These are phyloP conservation scores for Pinus taeda DNA, from an alignment of 75 land plant species.

Conservation along the genomic window DNA sequence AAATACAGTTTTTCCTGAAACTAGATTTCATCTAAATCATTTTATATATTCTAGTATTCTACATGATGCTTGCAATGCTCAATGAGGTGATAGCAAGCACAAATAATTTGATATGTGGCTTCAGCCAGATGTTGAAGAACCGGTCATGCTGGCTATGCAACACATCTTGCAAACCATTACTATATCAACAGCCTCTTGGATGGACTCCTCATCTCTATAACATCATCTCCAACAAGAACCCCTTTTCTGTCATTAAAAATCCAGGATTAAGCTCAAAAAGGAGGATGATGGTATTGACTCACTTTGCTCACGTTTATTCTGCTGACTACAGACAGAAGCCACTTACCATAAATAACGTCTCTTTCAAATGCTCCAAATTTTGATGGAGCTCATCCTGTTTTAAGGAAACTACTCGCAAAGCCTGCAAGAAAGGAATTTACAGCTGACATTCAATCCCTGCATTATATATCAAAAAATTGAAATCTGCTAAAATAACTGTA, in stretches of 20 bases:
- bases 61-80: constrained; percentile 9
- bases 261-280: neutral
- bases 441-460: neutral
- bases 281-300: neutral
- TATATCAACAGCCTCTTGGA: neutral
- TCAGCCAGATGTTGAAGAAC: neutral
- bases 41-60: constrained; percentile 6
- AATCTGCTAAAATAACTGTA: neutral
- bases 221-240: constrained; percentile 2
- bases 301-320: neutral
- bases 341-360: constrained; percentile 4
- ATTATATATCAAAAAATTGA: neutral
- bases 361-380: neutral
- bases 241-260: constrained; percentile 6
- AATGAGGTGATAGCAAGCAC: neutral
- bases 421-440: neutral
- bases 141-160: neutral
- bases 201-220: neutral
- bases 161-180: neutral
- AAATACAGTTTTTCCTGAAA: no score
- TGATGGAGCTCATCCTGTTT: constrained; percentile 5
- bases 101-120: neutral
- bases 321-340: neutral
- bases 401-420: neutral
- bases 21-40: neutral